These are phyloP conservation scores for Boletus tylopilopsis DNA, from an alignment of 768 basidiomycete genomes.

Conservation along the genomic window DNA sequence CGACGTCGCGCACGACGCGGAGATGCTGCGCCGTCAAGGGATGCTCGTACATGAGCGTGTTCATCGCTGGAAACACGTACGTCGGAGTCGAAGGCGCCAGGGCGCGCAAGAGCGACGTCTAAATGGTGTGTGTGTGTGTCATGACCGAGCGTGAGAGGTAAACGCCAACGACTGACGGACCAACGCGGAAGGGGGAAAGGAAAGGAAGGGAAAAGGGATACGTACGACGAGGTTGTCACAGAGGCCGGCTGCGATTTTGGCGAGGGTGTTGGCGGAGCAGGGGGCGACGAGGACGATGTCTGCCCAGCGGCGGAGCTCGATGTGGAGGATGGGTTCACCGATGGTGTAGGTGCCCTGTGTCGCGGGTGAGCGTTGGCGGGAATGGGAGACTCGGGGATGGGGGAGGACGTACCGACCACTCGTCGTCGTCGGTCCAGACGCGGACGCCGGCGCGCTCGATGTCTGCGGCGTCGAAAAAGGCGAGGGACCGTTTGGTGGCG, in stretches of 20 bases:
- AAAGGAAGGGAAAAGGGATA: neutral
- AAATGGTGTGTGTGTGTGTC: too few species aligned
- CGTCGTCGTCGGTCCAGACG: constrained; percentile 89
- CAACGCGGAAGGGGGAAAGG: too few species aligned
- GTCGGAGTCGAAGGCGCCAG: constrained; percentile 81
- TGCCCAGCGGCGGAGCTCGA: constrained; percentile 92
- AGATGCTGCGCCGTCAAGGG: constrained; percentile 87
- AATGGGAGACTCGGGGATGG: too few species aligned
- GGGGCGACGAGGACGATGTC: constrained; percentile 94
- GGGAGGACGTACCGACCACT: constrained; percentile 71
- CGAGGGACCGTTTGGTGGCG: constrained; percentile 71
- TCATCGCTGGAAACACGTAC: constrained; percentile 96
- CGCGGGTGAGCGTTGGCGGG: neutral
- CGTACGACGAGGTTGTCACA: constrained; percentile 88
- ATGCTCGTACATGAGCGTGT: constrained; percentile 96
- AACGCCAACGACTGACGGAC: too few species aligned
- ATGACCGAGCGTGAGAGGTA: too few species aligned
- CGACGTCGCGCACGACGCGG: constrained; percentile 64
- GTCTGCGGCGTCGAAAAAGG: constrained; percentile 64
- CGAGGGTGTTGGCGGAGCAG: constrained; percentile 94
- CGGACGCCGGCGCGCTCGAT: constrained; percentile 49
- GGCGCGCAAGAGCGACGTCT: constrained; percentile 83
- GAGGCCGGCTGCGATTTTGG: constrained; percentile 84
- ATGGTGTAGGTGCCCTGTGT: constrained; percentile 66
- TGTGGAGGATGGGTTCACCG: constrained; percentile 93